A percentile compares a stretch with the other conserved stretches of the same genome.
Evolutionary conservation across 2,329 filamentous ascomycete genomes (phyloP).

Genomic region (Purpureocillium takamizusanense): DNA sequence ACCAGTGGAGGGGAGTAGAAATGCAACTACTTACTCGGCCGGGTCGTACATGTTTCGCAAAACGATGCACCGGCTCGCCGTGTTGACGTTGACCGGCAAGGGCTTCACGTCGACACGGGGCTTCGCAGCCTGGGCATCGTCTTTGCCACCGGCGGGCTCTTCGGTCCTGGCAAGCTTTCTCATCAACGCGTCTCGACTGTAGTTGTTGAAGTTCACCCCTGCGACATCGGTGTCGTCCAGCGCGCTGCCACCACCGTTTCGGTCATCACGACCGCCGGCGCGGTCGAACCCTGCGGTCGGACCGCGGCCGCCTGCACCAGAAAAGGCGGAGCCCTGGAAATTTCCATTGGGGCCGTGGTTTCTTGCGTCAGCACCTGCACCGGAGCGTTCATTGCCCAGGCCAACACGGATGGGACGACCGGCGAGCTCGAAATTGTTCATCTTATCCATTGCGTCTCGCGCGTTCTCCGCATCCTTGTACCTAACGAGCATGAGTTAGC

Average conservation of each 20-base stretch:
- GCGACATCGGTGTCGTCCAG: constrained; percentile 96
- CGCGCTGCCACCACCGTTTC: constrained; percentile 84
- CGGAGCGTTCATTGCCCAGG: constrained; percentile 99
- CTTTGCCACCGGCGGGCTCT: constrained; percentile 57
- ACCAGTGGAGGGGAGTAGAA: too few species aligned
- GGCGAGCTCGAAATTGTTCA: constrained; percentile 98
- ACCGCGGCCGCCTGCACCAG: constrained; percentile 79
- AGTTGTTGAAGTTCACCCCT: constrained; percentile 99
- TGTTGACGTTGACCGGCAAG: constrained; percentile 77
- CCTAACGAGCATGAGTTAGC: constrained; percentile 33
- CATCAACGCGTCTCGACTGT: constrained; percentile 97
- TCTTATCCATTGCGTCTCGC: constrained; percentile 91
- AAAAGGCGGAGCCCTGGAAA: constrained; percentile 87
- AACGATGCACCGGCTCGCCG: constrained; percentile 87
- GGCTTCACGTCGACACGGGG: constrained; percentile 73
- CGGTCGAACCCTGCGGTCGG: constrained; percentile 83
- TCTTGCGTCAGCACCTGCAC: constrained; percentile 81
- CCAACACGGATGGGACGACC: constrained; percentile 96
- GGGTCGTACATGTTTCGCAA: constrained; percentile 95
- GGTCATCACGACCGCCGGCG: constrained; percentile 81
- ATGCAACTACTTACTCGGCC: constrained; percentile 59
- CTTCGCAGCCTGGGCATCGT: constrained; percentile 64
- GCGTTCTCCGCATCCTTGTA: constrained; percentile 86
- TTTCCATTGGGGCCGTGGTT: constrained; percentile 69
- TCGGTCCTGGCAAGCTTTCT: constrained; percentile 95